These are phyloP conservation scores for Phoenix dactylifera DNA, from an alignment of 176 grass and related monocot genomes.

Conservation along the genomic window DNA sequence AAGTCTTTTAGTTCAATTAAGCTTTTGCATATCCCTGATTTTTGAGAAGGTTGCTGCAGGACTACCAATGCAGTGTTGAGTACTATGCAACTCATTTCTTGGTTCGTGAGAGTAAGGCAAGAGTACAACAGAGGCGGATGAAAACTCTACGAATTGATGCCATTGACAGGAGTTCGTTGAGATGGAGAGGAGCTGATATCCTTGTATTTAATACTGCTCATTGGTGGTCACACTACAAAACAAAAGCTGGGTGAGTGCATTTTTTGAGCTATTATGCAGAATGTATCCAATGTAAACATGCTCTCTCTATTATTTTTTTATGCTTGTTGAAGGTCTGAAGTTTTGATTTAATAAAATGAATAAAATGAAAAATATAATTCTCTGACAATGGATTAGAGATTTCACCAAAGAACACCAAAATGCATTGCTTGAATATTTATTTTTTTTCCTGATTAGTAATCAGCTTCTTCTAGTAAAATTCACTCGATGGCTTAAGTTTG, in stretches of 20 bases:
- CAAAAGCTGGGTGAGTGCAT: conserved; percentile 58
- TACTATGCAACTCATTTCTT: conserved; percentile 92
- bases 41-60: conserved; percentile 32
- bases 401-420: too few species aligned
- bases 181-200: conserved; percentile 68
- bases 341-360: too few species aligned
- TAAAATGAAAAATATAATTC: too few species aligned
- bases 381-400: too few species aligned
- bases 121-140: conserved; percentile 43
- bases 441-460: too few species aligned
- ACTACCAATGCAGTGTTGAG: conserved; percentile 84
- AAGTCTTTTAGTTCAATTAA: conserved; percentile 10
- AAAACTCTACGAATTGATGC: conserved; percentile 67
- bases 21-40: conserved; percentile 5
- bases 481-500: too few species aligned
- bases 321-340: too few species aligned
- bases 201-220: conserved; percentile 95
- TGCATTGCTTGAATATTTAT: too few species aligned
- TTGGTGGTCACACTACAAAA: conserved; percentile 99
- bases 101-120: conserved; percentile 74
- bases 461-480: too few species aligned
- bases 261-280: not conserved
- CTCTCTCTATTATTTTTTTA: too few species aligned
- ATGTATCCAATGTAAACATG: too few species aligned
- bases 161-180: conserved; percentile 55